Evolutionary conservation across 495 filamentous ascomycete genomes (phyloP).

Genomic region (Aspergillus conjunctus): DNA sequence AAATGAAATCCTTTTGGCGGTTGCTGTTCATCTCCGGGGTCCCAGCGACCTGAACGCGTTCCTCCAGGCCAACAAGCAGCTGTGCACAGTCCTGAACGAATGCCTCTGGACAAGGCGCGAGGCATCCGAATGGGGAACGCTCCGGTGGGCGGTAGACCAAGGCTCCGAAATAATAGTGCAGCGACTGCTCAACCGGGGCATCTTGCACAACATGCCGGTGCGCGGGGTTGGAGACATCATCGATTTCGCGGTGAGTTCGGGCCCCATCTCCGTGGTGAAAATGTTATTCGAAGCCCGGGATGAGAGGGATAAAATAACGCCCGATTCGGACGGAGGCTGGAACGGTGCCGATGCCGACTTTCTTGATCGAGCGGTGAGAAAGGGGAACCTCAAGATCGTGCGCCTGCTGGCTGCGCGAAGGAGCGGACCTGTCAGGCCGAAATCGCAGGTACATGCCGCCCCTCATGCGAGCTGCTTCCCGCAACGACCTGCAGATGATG

Average conservation of each 20-base stretch:
- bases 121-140: not conserved
- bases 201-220: not conserved
- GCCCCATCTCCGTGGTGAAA: not conserved
- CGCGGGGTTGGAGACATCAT: not conserved
- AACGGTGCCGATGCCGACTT: too few relatives aligned
- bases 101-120: not conserved
- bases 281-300: not conserved
- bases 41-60: not conserved
- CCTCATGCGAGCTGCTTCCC: not conserved
- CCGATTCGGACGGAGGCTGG: not conserved
- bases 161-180: not conserved
- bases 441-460: too few relatives aligned
- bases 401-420: not conserved
- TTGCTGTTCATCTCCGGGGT: not conserved
- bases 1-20: not conserved
- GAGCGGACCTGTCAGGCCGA: not conserved
- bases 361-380: too few relatives aligned
- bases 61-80: not conserved
- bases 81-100: not conserved
- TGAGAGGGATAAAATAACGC: not conserved
- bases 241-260: not conserved
- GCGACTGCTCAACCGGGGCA: not conserved
- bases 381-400: too few relatives aligned
- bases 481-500: not conserved
- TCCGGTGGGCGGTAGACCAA: not conserved